Evolutionary conservation across 1,284 basidiomycete genomes (phyloP), one percentile per base, ranked within the genome.

Genomic region (Phylloporus gajari): DNA sequence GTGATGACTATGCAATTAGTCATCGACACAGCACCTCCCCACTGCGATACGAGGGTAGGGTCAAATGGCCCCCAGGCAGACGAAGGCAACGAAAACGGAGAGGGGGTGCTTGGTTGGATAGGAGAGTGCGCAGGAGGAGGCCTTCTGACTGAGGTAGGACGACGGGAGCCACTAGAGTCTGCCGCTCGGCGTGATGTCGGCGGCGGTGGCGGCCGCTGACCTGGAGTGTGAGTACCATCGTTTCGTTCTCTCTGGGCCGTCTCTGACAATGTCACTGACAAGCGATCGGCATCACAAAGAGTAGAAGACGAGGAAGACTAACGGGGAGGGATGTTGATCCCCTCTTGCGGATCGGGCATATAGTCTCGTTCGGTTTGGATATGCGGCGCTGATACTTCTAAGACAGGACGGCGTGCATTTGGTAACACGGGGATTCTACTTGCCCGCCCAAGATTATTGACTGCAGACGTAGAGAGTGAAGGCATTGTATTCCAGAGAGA

Each of bases 1-100:
- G 0, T 48, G 19, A 75, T 27, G 1, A 72, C 67, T 8, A 79
- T 2, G 40, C 68, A 75, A 30, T 78, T 73, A 7, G 38, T 15
- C 67, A 56, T 75, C 27, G 25, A 30, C n/a, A 59, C 42, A 11
- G 38, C 42, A 21, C 12, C 1, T 3, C 25, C 51, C 8, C 5
- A 7, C 9, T 67, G 65, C 25, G 75, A 9, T 19, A 68, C 17
- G 15, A 59, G 8, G 17, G 8, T 42, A 17, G 66, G 46, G 15
- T 66, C 40, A 6, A 21, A 42, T 38, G 71, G 40, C 6, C 9
- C 13, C 32, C 19, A 12, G 4, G 38, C 17, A n/a, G 61, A 64
- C 12, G 5, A 21, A 19, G 44, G 44, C 17, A 32, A 48, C 11
- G 62, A 48, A 19, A 27, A 19, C 13, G 61, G 35, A 35, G 35